Base-by-base conservation (phyloP, 1,284 basidiomycete species). In the Leccinum fallax region DNA sequence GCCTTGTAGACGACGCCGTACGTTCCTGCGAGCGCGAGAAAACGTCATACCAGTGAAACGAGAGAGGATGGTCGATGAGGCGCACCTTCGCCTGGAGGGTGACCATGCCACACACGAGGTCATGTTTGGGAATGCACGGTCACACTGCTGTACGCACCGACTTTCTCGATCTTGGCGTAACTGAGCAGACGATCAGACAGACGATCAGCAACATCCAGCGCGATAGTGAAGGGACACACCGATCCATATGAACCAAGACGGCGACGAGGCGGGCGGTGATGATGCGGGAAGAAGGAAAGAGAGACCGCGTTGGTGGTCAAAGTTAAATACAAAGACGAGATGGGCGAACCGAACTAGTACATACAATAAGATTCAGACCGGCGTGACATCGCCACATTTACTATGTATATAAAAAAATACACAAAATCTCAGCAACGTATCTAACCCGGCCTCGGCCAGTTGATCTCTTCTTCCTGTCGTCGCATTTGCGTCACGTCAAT, bases 1-100 rank as follows among this genome's bases (percentile, higher is more conserved):
- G 89, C 94, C 77, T 95, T 95, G 85, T 98, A 98, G 19, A 99
- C 97, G 60, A 98, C 97, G 66, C 97, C 97, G 71, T 99, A 99
- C 53, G 97, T 99, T 70, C 97, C 97, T 98, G 70, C 38, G 52
- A 48, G 48, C 24, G 38, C 30, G 60, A 60, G 53, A n/a, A 13
- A 56, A 19, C 54, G 70, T 63, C 56, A 76, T 40, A 15, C 58
- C 54, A 64, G 55, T 6, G 48, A 28, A 28, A 24, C 4, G 21
- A 19, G 38, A 21, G 19, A 9, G 24, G 49, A 32, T 26, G 21
- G 26, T n/a, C 32, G 13, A 28, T n/a, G 30, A 38, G 9, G 19
- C 77, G 53, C 65, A 85, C 85, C 85, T 81, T 87, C 85, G 72
- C 85, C 85, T 86, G 73, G 60, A 76, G 48, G 60, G 53, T 61